phyloP scores from a whole-genome alignment of 345 rosid genomes.

The Geranium rotundifolium region DNA sequence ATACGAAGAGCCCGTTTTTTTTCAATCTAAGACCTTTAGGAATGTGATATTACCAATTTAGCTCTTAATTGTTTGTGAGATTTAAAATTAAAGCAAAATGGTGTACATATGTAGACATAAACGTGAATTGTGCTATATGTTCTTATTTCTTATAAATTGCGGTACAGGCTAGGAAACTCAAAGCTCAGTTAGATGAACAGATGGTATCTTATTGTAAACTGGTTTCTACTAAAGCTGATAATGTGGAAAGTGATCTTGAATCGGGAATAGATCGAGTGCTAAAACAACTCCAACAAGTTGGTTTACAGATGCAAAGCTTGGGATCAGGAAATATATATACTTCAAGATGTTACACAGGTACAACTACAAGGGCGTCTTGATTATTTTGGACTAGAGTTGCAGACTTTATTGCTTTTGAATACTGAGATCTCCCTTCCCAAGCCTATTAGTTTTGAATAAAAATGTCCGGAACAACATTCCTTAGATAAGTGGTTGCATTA shows the following conservation, averaged over 20 bases:
- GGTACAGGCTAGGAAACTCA: constrained; percentile 83
- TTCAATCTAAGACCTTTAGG: no score
- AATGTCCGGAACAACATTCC: no score
- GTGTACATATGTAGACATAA: not conserved
- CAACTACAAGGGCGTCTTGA: constrained; percentile 22
- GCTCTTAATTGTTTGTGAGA: no score
- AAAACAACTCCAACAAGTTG: constrained; percentile 73
- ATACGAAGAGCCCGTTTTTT: no score
- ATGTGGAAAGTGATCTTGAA: constrained; percentile 64
- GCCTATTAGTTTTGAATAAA: no score
- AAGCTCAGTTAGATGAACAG: constrained; percentile 97
- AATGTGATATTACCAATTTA: no score
- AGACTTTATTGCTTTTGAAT: no score
- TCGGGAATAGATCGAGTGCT: constrained; percentile 56
- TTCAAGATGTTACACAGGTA: constrained; percentile 89
- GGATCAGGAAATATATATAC: constrained; percentile 99
- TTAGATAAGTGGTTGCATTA: no score
- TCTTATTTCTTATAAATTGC: not conserved
- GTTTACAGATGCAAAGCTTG: constrained; percentile 89
- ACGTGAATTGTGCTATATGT: not conserved
- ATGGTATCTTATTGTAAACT: constrained; percentile 81
- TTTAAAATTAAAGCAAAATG: no score
- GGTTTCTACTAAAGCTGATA: constrained; percentile 63
- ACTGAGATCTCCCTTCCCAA: no score
- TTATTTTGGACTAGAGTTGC: not conserved